Evolutionary conservation across 208 protist species (phyloP).

Genomic region (Crithidia mellificae): DNA sequence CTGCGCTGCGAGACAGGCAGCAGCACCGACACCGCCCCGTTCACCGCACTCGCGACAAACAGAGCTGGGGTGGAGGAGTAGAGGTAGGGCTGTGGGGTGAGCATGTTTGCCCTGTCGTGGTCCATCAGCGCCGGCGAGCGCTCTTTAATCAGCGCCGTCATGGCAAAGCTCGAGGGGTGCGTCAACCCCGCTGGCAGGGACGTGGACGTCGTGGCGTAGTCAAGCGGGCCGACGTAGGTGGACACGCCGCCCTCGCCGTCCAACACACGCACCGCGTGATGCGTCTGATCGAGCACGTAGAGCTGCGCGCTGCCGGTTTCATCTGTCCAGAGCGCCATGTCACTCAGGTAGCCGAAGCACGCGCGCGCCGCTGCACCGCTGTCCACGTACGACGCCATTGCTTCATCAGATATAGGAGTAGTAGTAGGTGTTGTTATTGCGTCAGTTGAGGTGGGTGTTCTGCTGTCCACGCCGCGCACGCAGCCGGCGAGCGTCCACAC

Average conservation of each 20-base stretch:
- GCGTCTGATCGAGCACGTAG: constrained; percentile 48
- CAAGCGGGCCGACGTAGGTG: constrained; percentile 48
- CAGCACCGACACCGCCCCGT: constrained; percentile 33
- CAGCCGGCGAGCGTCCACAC: constrained; percentile 70
- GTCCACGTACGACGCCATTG: constrained; percentile 42
- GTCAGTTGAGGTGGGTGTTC: too few species aligned
- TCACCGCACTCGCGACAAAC: constrained; percentile 36
- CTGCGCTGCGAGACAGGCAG: constrained; percentile 34
- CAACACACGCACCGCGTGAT: constrained; percentile 51
- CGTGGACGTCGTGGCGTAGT: constrained; percentile 19
- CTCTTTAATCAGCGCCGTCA: constrained; percentile 38
- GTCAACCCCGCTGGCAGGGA: constrained; percentile 28
- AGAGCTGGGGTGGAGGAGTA: constrained; percentile 41
- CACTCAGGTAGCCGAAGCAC: constrained; percentile 45
- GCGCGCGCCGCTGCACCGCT: constrained; percentile 26
- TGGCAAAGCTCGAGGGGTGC: constrained; percentile 20
- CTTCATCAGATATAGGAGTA: neutral
- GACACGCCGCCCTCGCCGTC: constrained; percentile 47
- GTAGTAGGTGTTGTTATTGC: too few species aligned
- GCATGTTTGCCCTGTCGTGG: constrained; percentile 3
- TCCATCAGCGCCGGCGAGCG: constrained; percentile 30
- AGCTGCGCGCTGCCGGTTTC: constrained; percentile 45
- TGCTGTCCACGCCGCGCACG: neutral
- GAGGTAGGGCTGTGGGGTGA: constrained; percentile 47
- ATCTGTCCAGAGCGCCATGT: constrained; percentile 48